A percentile compares a stretch with the other conserved stretches of the same genome.
phyloP scores from a whole-genome alignment of 2,329 filamentous ascomycete genomes.

The Aspergillus aculeatinus region DNA sequence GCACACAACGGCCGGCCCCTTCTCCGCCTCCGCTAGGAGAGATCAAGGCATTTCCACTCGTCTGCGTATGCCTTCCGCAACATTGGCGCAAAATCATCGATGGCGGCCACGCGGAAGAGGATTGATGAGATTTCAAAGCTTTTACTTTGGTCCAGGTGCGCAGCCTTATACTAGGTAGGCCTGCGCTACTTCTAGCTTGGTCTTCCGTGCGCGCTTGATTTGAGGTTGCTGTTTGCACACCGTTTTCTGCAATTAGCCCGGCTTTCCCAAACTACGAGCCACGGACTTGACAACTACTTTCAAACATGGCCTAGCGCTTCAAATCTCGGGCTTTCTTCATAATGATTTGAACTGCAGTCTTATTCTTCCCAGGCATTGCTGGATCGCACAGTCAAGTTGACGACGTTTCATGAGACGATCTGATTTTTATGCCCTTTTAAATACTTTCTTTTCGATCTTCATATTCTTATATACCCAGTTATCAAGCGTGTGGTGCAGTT shows the following conservation, averaged over 20 bases:
- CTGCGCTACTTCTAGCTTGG: neutral
- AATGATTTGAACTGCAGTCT: neutral
- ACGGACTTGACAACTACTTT: neutral
- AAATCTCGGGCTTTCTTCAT: neutral
- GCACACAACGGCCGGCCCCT: slow-evolving; percentile 59
- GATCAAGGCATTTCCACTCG: slow-evolving; percentile 95
- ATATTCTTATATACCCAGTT: slow-evolving; percentile 30
- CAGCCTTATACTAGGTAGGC: neutral
- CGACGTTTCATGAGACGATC: slow-evolving; percentile 20
- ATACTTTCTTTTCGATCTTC: slow-evolving; percentile 15
- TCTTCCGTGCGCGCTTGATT: neutral
- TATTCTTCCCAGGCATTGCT: slow-evolving; percentile 6
- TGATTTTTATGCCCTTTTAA: slow-evolving; percentile 15
- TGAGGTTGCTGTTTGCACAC: neutral
- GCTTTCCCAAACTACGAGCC: slow-evolving; percentile 12
- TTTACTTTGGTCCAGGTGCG: neutral
- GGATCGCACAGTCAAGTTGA: neutral
- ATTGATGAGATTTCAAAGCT: slow-evolving; percentile 17
- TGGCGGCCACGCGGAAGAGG: slow-evolving; percentile 58
- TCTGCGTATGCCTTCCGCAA: slow-evolving; percentile 91
- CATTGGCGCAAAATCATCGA: slow-evolving; percentile 98
- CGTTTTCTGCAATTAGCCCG: slow-evolving; percentile 8
- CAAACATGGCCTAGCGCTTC: neutral
- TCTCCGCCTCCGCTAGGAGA: slow-evolving; percentile 72
- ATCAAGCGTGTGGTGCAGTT: slow-evolving; percentile 24